Percentiles rank a stretch among this genome's conserved stretches.
phyloP scores from a whole-genome alignment of 805 yeast species.

The Maudiozyma barnettii region DNA sequence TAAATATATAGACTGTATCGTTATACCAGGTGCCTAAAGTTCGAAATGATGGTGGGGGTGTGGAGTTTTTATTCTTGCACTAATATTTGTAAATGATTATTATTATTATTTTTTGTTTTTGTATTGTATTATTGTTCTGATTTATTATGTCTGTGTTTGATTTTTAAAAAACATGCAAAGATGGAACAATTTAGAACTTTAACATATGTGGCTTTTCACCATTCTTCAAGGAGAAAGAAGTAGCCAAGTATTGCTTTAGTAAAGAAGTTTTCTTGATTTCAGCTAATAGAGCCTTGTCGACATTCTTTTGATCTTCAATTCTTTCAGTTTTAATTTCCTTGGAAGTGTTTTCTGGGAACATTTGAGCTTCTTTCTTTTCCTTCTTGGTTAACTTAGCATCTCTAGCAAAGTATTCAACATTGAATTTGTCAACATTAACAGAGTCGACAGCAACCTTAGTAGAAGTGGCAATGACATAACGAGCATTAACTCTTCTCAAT shows the following conservation, averaged over 20 bases:
- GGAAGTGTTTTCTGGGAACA: conserved; percentile 71
- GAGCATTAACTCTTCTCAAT: conserved; percentile 96
- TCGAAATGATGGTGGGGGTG: neutral
- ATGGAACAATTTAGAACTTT: conserved; percentile 63
- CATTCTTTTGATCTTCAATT: conserved; percentile 91
- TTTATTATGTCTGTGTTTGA: neutral
- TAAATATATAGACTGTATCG: neutral
- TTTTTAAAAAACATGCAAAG: neutral
- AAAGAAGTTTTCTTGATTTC: conserved; percentile 96
- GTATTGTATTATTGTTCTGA: neutral
- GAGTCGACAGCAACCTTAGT: conserved; percentile 75
- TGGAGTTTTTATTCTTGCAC: neutral
- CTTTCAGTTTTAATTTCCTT: conserved; percentile 90
- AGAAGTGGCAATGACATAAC: conserved; percentile 98
- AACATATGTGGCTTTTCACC: conserved; percentile 98
- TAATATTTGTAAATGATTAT: neutral
- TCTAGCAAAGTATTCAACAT: conserved; percentile 92
- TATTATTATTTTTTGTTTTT: neutral
- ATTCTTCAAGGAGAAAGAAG: conserved; percentile 92
- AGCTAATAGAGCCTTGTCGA: conserved; percentile 84
- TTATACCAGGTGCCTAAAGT: neutral
- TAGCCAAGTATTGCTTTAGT: conserved; percentile 90
- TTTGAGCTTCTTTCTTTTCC: conserved; percentile 83
- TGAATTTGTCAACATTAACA: conserved; percentile 83
- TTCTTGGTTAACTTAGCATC: conserved; percentile 84